These are phyloP conservation scores for Pichia inconspicua DNA, from an alignment of 1,139 yeast species.

Conservation along the genomic window DNA sequence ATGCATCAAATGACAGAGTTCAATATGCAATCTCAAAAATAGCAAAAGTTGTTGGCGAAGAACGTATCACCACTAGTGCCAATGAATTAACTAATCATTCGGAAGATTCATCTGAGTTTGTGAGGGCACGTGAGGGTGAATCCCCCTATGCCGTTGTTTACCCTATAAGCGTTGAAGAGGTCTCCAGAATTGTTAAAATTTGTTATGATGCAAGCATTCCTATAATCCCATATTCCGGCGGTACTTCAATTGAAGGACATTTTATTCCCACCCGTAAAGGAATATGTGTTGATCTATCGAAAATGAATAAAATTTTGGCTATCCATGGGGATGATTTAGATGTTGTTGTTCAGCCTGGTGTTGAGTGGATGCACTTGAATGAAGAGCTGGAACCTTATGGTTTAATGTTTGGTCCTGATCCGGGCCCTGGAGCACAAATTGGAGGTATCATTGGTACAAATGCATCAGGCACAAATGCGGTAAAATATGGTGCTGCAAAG, in stretches of 20 bases:
- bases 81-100: constrained; percentile 40
- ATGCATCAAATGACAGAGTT: constrained; percentile 36
- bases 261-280: constrained; percentile 68
- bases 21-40: constrained; percentile 39
- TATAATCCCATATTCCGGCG: constrained; percentile 68
- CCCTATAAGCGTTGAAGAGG: constrained; percentile 59
- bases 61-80: constrained; percentile 30
- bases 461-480: constrained; percentile 68
- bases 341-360: constrained; percentile 61
- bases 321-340: constrained; percentile 54
- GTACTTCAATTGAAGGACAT: constrained; percentile 79
- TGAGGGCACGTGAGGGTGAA: constrained; percentile 47
- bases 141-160: constrained; percentile 53
- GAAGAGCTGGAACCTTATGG: constrained; percentile 38
- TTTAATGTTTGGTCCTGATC: constrained; percentile 65
- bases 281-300: constrained; percentile 45
- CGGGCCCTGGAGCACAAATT: constrained; percentile 68
- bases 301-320: constrained; percentile 44
- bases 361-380: constrained; percentile 60
- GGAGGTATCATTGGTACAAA: constrained; percentile 66
- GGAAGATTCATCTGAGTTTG: constrained; percentile 57
- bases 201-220: constrained; percentile 60
- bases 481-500: constrained; percentile 63
- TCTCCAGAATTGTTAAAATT: constrained; percentile 51
- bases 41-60: constrained; percentile 36